phyloP scores from a whole-genome alignment of 83 land plant genomes.

The Diphasiastrum complanatum region DNA sequence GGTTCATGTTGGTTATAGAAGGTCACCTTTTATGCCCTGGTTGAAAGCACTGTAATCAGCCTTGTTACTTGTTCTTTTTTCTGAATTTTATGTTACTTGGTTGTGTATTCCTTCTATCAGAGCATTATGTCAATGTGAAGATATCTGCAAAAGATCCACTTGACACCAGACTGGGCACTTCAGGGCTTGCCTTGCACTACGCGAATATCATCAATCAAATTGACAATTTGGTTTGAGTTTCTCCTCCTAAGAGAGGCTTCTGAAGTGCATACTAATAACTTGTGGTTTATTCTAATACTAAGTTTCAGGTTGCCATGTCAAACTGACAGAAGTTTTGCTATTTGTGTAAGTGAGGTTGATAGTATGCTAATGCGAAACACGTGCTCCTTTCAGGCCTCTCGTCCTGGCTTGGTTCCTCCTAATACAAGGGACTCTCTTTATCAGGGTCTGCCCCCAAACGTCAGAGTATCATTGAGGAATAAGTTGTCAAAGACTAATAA shows the following conservation, averaged over 20 bases:
- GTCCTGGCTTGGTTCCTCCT: conserved; percentile 75
- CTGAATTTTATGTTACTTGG: no score
- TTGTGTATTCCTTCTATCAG: no score
- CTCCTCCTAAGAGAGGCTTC: neutral
- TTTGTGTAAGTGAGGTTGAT: neutral
- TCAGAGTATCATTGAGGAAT: conserved; percentile 56
- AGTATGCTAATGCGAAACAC: neutral
- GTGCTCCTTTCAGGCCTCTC: conserved; percentile 43
- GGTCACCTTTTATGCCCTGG: no score
- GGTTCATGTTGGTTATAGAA: no score
- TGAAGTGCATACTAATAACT: neutral
- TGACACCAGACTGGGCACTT: conserved; percentile 56
- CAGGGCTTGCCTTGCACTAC: conserved; percentile 87
- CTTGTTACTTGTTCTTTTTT: no score
- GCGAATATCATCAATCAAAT: conserved; percentile 88
- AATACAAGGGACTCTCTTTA: conserved; percentile 73
- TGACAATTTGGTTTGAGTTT: conserved; percentile 61
- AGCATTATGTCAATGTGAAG: no score
- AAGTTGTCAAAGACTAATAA: conserved; percentile 37
- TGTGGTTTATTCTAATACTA: neutral
- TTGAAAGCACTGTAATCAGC: no score
- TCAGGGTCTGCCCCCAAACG: conserved; percentile 59
- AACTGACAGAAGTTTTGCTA: neutral
- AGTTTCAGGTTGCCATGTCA: neutral
- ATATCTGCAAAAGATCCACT: no score